phyloP scores from a whole-genome alignment of 2,329 filamentous ascomycete genomes.

The Trichoderma brevicompactum region DNA sequence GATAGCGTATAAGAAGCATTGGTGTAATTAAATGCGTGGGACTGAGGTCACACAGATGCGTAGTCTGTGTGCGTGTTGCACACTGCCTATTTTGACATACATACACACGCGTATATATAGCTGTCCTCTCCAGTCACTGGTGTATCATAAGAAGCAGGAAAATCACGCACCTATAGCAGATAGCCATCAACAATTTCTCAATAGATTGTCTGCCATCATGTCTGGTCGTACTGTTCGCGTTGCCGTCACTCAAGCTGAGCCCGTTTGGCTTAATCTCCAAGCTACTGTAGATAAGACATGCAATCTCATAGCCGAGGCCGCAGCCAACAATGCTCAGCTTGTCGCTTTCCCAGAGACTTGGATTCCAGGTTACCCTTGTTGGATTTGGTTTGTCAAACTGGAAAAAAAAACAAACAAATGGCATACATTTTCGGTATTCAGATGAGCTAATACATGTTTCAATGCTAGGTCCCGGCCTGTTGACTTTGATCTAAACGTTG shows the following conservation, averaged over 20 bases:
- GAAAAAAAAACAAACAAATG: neutral
- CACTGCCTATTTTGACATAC: too few relatives aligned
- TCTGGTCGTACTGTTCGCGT: neutral
- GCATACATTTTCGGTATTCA: neutral
- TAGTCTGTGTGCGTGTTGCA: too few relatives aligned
- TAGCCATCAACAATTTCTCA: too few relatives aligned
- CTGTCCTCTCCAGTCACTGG: too few relatives aligned
- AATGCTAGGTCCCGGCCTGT: neutral
- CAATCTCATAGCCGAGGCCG: slow-evolving; percentile 10
- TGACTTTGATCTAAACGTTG: slow-evolving; percentile 14
- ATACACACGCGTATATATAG: too few relatives aligned
- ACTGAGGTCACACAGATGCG: too few relatives aligned
- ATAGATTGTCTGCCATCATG: neutral
- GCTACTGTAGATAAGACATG: slow-evolving; percentile 16
- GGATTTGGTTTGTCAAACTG: slow-evolving; percentile 10
- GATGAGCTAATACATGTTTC: neutral
- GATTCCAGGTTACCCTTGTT: slow-evolving; percentile 22
- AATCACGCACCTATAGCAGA: too few relatives aligned
- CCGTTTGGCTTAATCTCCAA: slow-evolving; percentile 8
- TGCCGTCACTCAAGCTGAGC: slow-evolving; percentile 18
- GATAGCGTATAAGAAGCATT: too few relatives aligned
- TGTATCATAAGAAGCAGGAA: too few relatives aligned
- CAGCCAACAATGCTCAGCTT: slow-evolving; percentile 14
- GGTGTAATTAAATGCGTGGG: too few relatives aligned
- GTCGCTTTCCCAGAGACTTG: slow-evolving; percentile 14